Percentiles rank a stretch among this genome's conserved stretches.
These are phyloP conservation scores for Stygiomarasmius scandens DNA, from an alignment of 1,284 basidiomycete genomes.

Conservation along the genomic window DNA sequence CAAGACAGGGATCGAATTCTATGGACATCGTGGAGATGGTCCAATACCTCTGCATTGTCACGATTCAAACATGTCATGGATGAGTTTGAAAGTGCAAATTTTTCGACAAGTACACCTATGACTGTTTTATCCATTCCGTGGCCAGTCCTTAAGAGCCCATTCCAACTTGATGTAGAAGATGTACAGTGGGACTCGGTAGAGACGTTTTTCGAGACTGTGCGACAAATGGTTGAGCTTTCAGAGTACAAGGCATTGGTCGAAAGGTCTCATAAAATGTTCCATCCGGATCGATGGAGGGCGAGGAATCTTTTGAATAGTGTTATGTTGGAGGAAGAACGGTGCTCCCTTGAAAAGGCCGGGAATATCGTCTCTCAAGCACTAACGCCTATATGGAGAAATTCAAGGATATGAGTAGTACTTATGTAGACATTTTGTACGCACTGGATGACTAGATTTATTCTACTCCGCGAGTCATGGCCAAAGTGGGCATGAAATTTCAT, in stretches of 20 bases:
- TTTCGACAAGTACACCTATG: neutral
- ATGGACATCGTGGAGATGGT: neutral
- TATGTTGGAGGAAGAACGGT: slow-evolving; percentile 13
- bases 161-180: slow-evolving; percentile 1
- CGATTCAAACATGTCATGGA: slow-evolving; percentile 1
- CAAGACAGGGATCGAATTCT: neutral
- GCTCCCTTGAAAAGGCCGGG: slow-evolving; percentile 12
- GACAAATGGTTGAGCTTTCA: neutral
- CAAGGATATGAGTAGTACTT: neutral
- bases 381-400: slow-evolving; percentile 20
- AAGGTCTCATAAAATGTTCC: slow-evolving; percentile 19
- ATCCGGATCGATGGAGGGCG: slow-evolving; percentile 22
- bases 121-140: neutral
- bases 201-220: slow-evolving; percentile 15
- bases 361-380: slow-evolving; percentile 23
- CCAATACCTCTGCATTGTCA: neutral
- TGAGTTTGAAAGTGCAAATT: slow-evolving; percentile 3
- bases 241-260: slow-evolving; percentile 16
- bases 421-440: too few species aligned
- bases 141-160: neutral
- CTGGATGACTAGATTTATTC: too few species aligned
- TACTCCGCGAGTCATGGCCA: too few species aligned
- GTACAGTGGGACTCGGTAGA: slow-evolving; percentile 20
- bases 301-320: slow-evolving; percentile 19
- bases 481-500: too few species aligned